Evolutionary conservation across 768 basidiomycete species (phyloP).

Genomic region (Rhodotorula paludigena): DNA sequence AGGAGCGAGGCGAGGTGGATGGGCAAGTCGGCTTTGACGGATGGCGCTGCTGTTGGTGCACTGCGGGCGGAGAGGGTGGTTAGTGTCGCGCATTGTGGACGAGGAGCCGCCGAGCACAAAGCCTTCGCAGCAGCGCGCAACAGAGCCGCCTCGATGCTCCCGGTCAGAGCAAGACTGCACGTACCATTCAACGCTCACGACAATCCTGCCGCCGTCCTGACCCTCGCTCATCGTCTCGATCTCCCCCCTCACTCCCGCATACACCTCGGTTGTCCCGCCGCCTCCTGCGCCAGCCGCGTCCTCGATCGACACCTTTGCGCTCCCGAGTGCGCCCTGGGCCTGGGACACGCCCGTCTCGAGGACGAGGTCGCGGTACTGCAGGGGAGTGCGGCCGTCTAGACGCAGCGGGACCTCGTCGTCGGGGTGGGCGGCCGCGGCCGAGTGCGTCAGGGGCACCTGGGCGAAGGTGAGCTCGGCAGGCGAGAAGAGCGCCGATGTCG

Average conservation of each 20-base stretch:
- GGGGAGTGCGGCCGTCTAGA: constrained; percentile 65
- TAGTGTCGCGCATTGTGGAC: background rate
- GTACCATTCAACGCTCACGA: constrained; percentile 49
- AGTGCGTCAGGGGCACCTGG: constrained; percentile 39
- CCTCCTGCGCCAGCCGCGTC: constrained; percentile 53
- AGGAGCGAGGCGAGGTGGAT: constrained; percentile 33
- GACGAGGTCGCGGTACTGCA: constrained; percentile 63
- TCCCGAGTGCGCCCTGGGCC: constrained; percentile 72
- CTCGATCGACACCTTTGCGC: constrained; percentile 70
- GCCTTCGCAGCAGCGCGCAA: too few relatives aligned
- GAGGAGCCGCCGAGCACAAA: background rate
- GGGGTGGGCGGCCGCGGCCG: constrained; percentile 67
- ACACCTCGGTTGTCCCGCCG: constrained; percentile 67
- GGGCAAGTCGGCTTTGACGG: constrained; percentile 62
- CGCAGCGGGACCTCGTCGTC: constrained; percentile 59
- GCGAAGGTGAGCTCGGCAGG: constrained; percentile 34
- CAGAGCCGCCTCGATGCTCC: too few relatives aligned
- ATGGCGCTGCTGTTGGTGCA: constrained; percentile 69
- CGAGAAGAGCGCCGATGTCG: constrained; percentile 35
- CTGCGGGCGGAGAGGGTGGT: constrained; percentile 9
- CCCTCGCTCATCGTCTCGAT: constrained; percentile 57
- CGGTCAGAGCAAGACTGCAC: background rate
- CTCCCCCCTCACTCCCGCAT: constrained; percentile 74
- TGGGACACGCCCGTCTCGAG: constrained; percentile 68
- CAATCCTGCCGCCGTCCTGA: constrained; percentile 59